Evolutionary conservation across 2,329 filamentous ascomycete genomes (phyloP), one percentile per base, ranked within the genome.

Genomic region (Botryotinia narcissicola): DNA sequence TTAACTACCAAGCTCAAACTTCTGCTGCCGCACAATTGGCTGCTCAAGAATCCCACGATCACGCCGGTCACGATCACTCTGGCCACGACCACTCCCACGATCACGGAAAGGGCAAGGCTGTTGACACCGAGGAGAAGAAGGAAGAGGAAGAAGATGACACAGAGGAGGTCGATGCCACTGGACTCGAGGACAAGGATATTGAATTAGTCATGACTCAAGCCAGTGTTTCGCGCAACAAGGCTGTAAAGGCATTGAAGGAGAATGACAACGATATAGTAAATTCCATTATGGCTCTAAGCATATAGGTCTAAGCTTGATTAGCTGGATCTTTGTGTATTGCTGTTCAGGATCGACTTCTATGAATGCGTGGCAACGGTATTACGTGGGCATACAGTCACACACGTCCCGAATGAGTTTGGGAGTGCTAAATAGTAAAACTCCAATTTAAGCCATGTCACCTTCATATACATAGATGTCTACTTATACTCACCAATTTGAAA

Each of bases 191-290:
- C 83, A 99, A 99, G 91, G 97, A 99, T 84, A 99, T 99, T 82
- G 96, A 99, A 86, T 90, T 99, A 74, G 96, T 99, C 84, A 98
- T 98, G 94, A 94, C 93, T 80, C 95, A 99, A 86, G 96, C 96
- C 80, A 96, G 88, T 81, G 97, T 99, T 81, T 97, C 94, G 80
- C 90, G 96, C 84, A 98, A 97, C 87, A 98, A 98, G 91, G 96
- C 96, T 75, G 90, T 99, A 87, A 99, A 98, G 87, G 96, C 97
- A 73, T 89, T 99, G 83, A 95, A 94, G 88, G 96, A 98, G 88
- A 99, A 99, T 83, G 95, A 98, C 87, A 98, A 98, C 82, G 96
- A 99, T 84, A 99, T 99, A 87, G 96, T 99, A 88, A 99, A 99
- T 89, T 98, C 96, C 81, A 99, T 99, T 87, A 99, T 99, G 96